Base-by-base conservation (phyloP, 352 stramenopile species). In the Globisporangium yorkense region DNA sequence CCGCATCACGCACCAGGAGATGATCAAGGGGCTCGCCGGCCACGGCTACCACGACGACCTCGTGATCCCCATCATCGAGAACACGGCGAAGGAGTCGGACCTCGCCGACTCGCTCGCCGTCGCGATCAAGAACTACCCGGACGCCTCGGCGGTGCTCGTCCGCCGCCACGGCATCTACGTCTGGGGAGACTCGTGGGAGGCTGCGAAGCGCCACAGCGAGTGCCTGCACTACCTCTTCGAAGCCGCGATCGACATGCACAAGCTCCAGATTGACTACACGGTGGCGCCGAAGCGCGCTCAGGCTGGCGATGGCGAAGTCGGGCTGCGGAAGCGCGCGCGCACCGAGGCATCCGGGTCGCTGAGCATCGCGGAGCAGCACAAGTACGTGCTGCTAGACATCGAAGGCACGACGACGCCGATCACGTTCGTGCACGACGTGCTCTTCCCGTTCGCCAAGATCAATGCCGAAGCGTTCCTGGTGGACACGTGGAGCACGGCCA, bases 141-240 rank as follows among this genome's bases (percentile, higher is more conserved):
- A 86, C 43, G 80, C 84, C 21, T 96, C 84, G 59, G 94, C 93
- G 43, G 95, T 99, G 4, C 74, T 99, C 31, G 96, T 99, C 37
- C 82, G 95, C 35, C 81, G 94, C 39, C 96, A 99, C 66, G 96
- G 96, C 37, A 87, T 98, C 39, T 99, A 98, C 65, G 94, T 97
- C 1, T 99, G 96, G 96, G 96, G 96, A 15, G 82, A 96, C 66
- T 92, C 82, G 29, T 99, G 96, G 96, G 92, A 98, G 69, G 85
- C 94, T 59, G 92, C 94, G 45, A 99, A 99, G 72, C 95, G 94
- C 39, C 95, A 98, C 60, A 95, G 86, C 51, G 96, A 99, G 75
- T 97, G 91, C 35, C 86, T 98, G 51, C 94, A 99, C 80, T 99
- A 99, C 70, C 75, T 99, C 10, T 98, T 99, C 56, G 79, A 97